Base-by-base conservation (phyloP, 805 yeast species). In the Saccharomycopsis microspora region DNA sequence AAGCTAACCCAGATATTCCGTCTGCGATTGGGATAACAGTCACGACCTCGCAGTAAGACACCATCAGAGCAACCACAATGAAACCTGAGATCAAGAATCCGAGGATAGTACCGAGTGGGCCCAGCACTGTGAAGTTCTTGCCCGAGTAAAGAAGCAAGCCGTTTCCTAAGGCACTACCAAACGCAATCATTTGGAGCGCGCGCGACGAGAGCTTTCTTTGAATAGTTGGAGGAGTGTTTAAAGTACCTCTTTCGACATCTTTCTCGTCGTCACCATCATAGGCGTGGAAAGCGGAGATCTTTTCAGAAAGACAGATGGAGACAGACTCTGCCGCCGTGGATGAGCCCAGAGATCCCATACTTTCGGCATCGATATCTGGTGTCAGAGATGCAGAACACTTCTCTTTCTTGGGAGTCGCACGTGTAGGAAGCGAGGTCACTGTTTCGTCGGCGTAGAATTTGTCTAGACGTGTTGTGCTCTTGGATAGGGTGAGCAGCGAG, bases 1-100 rank as follows among this genome's bases (percentile, higher is more conserved):
- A 75, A 1, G 85, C 75, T 30, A 84, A 66, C 1, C 88, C 89
- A 0, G 86, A 75, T 4, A 84, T 82, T 5, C 89, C 88, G 41
- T 83, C 85, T 30, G 82, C 80, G 10, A 82, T 74, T 0, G 93
- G 87, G n/a, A 84, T 76, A 49, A 84, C 67, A 0, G 90, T 81
- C 3, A 83, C 82, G 81, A 84, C 82, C 60, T 84, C 94, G 51
- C 89, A 85, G 61, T 82, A 82, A 3, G 87, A 79, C 10, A 79
- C 64, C 73, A 84, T 77, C 1, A 89, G 77, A 1, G 82, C 74
- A 30, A 81, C 60, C 1, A 84, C 88, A 10, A 83, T 68, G 1
- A 75, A 58, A 0, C 89, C 90, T 31, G 84, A 71, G 5, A 83
- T 63, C 0, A 71, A 46, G 58, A 78, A 83, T 2, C 90, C 89